Base-by-base conservation (phyloP, 768 basidiomycete genomes). In the Favolaschia claudopus region DNA sequence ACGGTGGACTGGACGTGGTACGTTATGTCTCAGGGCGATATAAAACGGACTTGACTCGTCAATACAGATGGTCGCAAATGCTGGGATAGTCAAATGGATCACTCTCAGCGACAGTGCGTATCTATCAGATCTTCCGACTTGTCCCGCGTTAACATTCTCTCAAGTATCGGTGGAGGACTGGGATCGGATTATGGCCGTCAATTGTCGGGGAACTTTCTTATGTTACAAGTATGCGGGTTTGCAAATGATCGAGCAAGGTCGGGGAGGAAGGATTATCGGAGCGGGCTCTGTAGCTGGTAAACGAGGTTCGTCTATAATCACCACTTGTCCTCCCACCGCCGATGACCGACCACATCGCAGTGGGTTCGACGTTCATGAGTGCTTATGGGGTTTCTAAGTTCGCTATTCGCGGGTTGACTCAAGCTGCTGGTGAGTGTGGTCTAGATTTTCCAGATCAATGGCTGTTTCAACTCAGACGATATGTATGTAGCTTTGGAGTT, bases 161-260 rank as follows among this genome's bases (percentile, higher is more conserved):
- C 27, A 22, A 63, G 62, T 55, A 31, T 45, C 51, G 14, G 19
- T 57, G 12, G 70, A 72, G 4, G 54, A 72, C 6, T 71, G 66
- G 53, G 74, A 77, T 43, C 50, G 53, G 1, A 17, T 68, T 3
- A 62, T 75, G 45, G 45, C 36, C 20, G 61, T 77, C 47, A 80
- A 81, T 46, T 68, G 66, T 0, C 65, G 72, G 4, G 74, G 74
- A 2, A 42, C 67, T 4, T 76, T 79, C 56, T 63, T 77, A n/a
- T 76, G 74, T 58, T 80, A 77, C 69, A 76, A 77, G 54, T 70
- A 74, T 24, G 79, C 79, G 5, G 77, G 72, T 4, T 14, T 52
- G n/a, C 72, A 78, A 50, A 74, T 80, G 76, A 68, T 80, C 50
- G 61, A 66, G 36, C 79, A 77, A 62, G 77, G 78, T 0, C 60